Evolutionary conservation across 257 asterid genomes (phyloP), one percentile per base, ranked within the genome.

Genomic region (Euphrasia confusa): DNA sequence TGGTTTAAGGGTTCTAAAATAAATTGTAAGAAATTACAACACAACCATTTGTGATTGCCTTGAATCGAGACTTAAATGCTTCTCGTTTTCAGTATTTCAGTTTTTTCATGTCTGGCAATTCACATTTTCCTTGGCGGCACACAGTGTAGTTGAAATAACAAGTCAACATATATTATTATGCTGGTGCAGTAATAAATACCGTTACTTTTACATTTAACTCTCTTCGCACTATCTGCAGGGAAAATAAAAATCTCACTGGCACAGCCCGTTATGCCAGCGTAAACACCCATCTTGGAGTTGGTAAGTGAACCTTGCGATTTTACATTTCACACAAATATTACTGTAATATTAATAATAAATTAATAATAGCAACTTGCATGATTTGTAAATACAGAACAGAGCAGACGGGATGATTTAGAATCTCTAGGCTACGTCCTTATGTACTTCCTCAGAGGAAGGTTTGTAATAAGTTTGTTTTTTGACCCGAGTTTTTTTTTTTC

Each of bases 181-280:
- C 37, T 10, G 33, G 27, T 66, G 21, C 3, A 10, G 63, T 72
- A 60, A 18, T 10, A 42, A 30, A 13, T 21, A 37, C 12, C 52
- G 67, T 42, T 18, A 54, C 53, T 15, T 27, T 28, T n/a, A 4
- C 47, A 32, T 58, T 61, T 65, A 49, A 30, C 52, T 65, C 30
- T 13, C 52, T 60, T 57, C 44, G 58, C 30, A 14, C 50, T 47
- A 18, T 67, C 65, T 67, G 30, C 85, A 92, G 98, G 81, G 98
- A 92, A 77, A 92, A 91, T 78, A 91, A 88, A 78, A 91, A 91
- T 78, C 95, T 91, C 68, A 88, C 98, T 3, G 98, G 98, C 50
- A 91, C 98, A 8, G 95, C 98, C 64, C 97, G 97, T 49, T 92
- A 92, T 80, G 97, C 97, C 15, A 92, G 98, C 74, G 95, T 89